These are phyloP conservation scores for Gnomoniopsis smithogilvyi DNA, from an alignment of 2,329 filamentous ascomycete species.

Conservation along the genomic window DNA sequence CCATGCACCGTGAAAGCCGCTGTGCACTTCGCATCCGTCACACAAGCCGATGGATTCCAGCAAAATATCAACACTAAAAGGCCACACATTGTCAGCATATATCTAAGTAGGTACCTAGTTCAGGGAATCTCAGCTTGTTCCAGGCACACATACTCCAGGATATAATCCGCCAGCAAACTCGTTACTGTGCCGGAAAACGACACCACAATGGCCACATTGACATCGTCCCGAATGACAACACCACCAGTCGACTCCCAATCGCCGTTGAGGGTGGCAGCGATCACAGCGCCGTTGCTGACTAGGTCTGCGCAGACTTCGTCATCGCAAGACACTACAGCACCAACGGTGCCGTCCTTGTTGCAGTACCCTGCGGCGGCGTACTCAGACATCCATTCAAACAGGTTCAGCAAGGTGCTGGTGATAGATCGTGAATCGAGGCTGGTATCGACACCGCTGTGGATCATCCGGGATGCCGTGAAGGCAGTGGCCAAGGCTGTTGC, in stretches of 20 bases:
- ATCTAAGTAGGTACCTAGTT: not conserved
- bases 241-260: constrained; percentile 18
- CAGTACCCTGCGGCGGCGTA: constrained; percentile 24
- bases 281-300: constrained; percentile 15
- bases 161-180: constrained; percentile 14
- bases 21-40: constrained; percentile 23
- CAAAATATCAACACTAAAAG: constrained; percentile 32
- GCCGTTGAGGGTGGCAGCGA: constrained; percentile 19
- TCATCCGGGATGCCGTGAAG: not conserved
- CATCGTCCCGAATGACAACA: constrained; percentile 21
- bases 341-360: constrained; percentile 18
- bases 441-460: not conserved
- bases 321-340: constrained; percentile 18
- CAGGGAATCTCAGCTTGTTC: no score
- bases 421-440: not conserved
- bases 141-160: constrained; percentile 13
- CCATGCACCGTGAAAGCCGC: constrained; percentile 22
- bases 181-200: constrained; percentile 19
- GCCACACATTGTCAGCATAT: not conserved
- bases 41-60: constrained; percentile 32
- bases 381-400: constrained; percentile 22
- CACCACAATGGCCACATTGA: constrained; percentile 19
- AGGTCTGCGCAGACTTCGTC: constrained; percentile 20
- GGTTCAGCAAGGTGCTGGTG: constrained; percentile 6
- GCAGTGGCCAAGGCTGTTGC: not conserved